Percentiles rank a stretch among this genome's conserved stretches.
These are phyloP conservation scores for Leccinum truebloodii DNA, from an alignment of 768 basidiomycete genomes.

Conservation along the genomic window DNA sequence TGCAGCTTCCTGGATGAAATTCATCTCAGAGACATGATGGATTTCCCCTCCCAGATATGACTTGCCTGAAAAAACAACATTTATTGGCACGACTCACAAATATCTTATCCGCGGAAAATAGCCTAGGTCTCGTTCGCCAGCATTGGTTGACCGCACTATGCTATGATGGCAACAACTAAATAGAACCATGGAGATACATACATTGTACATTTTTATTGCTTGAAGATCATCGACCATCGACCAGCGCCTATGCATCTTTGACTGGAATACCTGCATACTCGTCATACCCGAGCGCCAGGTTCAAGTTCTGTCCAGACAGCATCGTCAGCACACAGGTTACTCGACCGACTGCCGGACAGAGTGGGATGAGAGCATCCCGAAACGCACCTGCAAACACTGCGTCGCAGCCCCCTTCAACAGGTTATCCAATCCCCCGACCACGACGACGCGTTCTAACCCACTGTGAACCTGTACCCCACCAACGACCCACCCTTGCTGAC, in stretches of 20 bases:
- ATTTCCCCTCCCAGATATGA: neutral
- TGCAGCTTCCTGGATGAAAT: neutral
- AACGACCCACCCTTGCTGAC: constrained; percentile 85
- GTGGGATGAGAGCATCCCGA: neutral
- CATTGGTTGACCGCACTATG: too few relatives aligned
- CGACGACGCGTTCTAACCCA: constrained; percentile 84
- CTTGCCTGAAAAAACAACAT: neutral
- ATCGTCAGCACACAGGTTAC: neutral
- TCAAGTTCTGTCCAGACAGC: constrained; percentile 66
- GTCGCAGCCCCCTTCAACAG: constrained; percentile 97
- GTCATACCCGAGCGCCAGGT: constrained; percentile 84
- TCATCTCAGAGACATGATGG: too few relatives aligned
- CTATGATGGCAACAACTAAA: too few relatives aligned
- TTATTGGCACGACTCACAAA: neutral
- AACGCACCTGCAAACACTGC: constrained; percentile 90
- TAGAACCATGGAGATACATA: neutral
- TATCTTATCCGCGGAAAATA: neutral
- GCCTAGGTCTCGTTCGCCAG: neutral
- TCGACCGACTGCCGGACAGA: neutral
- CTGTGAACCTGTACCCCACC: constrained; percentile 95
- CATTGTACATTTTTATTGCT: neutral
- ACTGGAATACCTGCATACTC: constrained; percentile 78
- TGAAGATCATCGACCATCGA: neutral
- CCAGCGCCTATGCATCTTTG: constrained; percentile 10
- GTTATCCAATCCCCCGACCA: constrained; percentile 97